Evolutionary conservation across 2,329 filamentous ascomycete genomes (phyloP).

Genomic region (Sarocladiaceae sp.): DNA sequence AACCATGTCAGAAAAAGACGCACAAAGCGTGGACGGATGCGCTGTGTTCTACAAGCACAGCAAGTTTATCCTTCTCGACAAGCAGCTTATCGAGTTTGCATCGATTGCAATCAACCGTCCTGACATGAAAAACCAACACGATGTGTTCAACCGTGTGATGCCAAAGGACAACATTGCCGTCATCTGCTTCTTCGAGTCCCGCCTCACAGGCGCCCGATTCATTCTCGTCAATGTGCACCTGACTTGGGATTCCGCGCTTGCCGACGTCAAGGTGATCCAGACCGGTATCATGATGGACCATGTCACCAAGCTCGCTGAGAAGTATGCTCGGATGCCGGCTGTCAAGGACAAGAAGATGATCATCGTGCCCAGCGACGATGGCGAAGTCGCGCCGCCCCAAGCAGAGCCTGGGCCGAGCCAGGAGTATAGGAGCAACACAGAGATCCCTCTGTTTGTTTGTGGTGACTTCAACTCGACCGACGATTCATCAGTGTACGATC

Average conservation of each 20-base stretch:
- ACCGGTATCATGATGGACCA: constrained; percentile 94
- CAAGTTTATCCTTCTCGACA: constrained; percentile 92
- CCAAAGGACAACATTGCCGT: constrained; percentile 96
- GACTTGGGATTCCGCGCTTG: constrained; percentile 87
- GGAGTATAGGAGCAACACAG: constrained; percentile 79
- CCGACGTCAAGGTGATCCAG: constrained; percentile 95
- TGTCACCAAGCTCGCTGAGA: constrained; percentile 79
- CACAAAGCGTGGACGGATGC: constrained; percentile 88
- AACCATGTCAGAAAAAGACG: constrained; percentile 88
- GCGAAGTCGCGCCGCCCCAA: constrained; percentile 42
- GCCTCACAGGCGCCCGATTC: constrained; percentile 80
- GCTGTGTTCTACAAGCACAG: constrained; percentile 94
- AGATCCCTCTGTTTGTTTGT: constrained; percentile 87
- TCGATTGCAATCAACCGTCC: constrained; percentile 89
- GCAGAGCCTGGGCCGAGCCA: constrained; percentile 73
- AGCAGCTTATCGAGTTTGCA: constrained; percentile 88
- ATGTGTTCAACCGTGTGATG: constrained; percentile 98
- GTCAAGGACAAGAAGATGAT: constrained; percentile 74
- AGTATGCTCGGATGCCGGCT: constrained; percentile 74
- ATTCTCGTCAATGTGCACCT: constrained; percentile 94
- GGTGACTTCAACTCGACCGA: constrained; percentile 93
- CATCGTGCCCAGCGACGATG: constrained; percentile 39
- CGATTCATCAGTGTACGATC: constrained; percentile 85
- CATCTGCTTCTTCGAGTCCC: constrained; percentile 88
- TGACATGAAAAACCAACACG: constrained; percentile 95